These are phyloP conservation scores for Hordeum marinum DNA, from an alignment of 176 grass and related monocot species.

Conservation along the genomic window DNA sequence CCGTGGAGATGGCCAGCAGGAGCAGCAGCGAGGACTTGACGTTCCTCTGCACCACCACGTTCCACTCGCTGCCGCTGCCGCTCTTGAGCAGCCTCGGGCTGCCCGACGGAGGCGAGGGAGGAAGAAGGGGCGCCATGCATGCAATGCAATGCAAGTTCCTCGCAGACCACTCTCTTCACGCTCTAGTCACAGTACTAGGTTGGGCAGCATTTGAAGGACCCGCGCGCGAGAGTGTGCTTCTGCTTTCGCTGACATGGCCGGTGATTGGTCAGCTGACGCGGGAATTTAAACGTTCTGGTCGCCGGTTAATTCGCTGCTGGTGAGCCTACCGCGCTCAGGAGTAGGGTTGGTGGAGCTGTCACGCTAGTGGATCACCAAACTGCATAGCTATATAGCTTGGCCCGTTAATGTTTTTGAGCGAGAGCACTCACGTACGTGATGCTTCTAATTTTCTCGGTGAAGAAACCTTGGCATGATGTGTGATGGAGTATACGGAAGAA, in stretches of 20 bases:
- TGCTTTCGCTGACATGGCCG: neutral
- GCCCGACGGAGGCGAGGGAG: neutral
- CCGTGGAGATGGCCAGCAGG: slow-evolving; percentile 41
- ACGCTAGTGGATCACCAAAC: slow-evolving; percentile 40
- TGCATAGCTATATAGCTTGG: neutral
- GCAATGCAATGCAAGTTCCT: neutral
- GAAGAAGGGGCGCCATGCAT: slow-evolving; percentile 24
- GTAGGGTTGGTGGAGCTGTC: no score
- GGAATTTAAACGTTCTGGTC: neutral
- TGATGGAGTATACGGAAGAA: neutral
- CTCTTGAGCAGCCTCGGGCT: slow-evolving; percentile 23
- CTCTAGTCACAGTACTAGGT: neutral
- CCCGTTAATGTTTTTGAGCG: neutral
- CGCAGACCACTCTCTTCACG: no score
- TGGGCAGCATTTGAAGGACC: slow-evolving; percentile 12
- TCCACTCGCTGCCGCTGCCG: slow-evolving; percentile 40
- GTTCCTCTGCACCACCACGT: slow-evolving; percentile 37
- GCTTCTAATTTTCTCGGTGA: neutral
- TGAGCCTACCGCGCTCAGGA: neutral
- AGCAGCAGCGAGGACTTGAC: slow-evolving; percentile 38
- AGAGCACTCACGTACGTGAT: neutral
- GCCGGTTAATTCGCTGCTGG: slow-evolving; percentile 14
- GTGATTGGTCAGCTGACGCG: neutral
- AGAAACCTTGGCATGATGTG: neutral
- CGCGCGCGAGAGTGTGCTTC: neutral